Conservation (phyloP, 2,329 filamentous ascomycete genomes). For the Cryphonectria parasitica region DNA sequence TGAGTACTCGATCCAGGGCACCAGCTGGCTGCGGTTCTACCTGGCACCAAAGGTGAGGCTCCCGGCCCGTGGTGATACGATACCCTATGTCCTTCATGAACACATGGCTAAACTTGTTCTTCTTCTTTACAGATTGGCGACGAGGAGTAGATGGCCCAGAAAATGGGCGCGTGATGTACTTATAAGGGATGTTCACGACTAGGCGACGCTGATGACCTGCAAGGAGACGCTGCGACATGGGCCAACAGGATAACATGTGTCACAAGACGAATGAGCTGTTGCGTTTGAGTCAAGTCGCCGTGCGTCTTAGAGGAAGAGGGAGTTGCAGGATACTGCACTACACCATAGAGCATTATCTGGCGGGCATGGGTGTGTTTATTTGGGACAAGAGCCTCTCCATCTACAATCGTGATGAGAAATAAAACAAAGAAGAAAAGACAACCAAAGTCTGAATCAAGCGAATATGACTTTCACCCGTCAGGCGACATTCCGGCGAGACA, state of each 20-base stretch:
- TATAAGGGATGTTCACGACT: conserved; percentile 15
- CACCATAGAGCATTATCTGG: conserved; percentile 17
- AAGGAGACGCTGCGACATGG: conserved; percentile 9
- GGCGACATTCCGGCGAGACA: not conserved
- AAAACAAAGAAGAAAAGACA: conserved; percentile 1
- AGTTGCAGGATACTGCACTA: conserved; percentile 27
- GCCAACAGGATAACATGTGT: not conserved
- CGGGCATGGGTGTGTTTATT: conserved; percentile 23
- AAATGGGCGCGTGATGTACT: conserved; percentile 12
- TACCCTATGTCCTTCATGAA: not conserved
- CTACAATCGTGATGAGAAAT: conserved; percentile 26
- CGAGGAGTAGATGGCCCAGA: conserved; percentile 38
- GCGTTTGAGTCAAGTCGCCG: not conserved
- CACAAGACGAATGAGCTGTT: not conserved
- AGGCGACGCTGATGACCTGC: conserved; percentile 7
- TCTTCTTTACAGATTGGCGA: conserved; percentile 40
- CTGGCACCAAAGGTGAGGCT: conserved; percentile 88
- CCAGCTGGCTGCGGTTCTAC: conserved; percentile 94
- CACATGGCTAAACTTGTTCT: conserved; percentile 11
- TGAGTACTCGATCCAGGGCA: conserved; percentile 81
- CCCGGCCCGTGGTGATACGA: not conserved
- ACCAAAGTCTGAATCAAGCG: not conserved
- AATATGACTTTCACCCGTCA: not conserved
- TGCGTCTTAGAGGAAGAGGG: conserved; percentile 1
- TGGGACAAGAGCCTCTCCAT: conserved; percentile 9